Base-by-base conservation (phyloP, 2,329 filamentous ascomycete species). In the Hypoxylon sp. region DNA sequence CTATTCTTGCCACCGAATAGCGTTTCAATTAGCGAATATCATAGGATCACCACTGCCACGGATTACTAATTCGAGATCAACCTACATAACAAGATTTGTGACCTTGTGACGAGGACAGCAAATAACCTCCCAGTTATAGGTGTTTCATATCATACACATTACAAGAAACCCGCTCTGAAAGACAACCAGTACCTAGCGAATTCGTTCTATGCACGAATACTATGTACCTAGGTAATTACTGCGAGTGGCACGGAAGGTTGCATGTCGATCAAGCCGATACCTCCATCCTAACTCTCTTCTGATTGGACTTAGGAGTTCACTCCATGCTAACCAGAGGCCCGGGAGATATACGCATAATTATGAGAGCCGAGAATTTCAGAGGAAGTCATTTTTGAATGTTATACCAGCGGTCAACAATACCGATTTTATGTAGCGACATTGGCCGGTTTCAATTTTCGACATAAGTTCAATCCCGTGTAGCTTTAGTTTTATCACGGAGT, bases 191-290 rank as follows among this genome's bases (percentile, higher is more conserved):
- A 14, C 25, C 30, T 50, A 13, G 41, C 17, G 34, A 25, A 28
- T 36, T 17, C 13, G 13, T 48, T 14, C 56, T 49, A 49, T 34
- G n/a, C 36, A 41, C 28, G 32, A 30, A 46, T 46, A 11, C 28
- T 34, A 36, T 19, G 25, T 21, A 53, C n/a, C 28, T 17, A 30
- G 6, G n/a, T n/a, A n/a, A n/a, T 48, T 65, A 25, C 25, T 61
- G 30, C 56, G 49, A 45, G 34, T 6, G 56, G 21, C 10, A 43
- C 9, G 19, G 50, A 46, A 38, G 28, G 45, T 56, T 60, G 23
- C 21, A 67, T 56, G 59, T 63, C 49, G 64, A 60, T 57, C 60
- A 53, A 19, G 50, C 49, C 57, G 45, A 63, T 51, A 53, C 11
- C 32, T 55, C n/a, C 55, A 30, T 43, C 59, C 38, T 28, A 3